A percentile compares a stretch with the other conserved stretches of the same genome.
These are phyloP conservation scores for Rhipidocladum racemiflorum DNA, from an alignment of 176 grass and related monocot genomes.

Conservation along the genomic window DNA sequence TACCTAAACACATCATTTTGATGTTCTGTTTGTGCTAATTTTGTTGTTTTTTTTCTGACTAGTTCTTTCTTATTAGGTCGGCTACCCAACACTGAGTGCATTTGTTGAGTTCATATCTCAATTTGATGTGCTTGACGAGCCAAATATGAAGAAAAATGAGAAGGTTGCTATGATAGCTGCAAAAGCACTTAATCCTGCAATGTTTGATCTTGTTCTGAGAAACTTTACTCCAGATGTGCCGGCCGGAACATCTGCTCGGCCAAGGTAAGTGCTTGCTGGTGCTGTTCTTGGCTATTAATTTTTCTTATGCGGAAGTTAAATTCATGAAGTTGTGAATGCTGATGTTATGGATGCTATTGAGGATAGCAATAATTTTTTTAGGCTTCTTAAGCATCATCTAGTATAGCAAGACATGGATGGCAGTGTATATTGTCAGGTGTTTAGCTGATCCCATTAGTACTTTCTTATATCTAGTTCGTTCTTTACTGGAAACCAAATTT, in stretches of 20 bases:
- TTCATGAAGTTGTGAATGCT: not conserved
- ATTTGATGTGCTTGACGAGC: slow-evolving; percentile 65
- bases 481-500: not conserved
- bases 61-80: slow-evolving; percentile 46
- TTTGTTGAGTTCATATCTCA: slow-evolving; percentile 86
- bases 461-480: not conserved
- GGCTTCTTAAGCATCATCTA: not conserved
- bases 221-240: slow-evolving; percentile 80
- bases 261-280: slow-evolving; percentile 48
- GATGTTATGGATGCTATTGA: not conserved
- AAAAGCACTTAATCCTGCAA: slow-evolving; percentile 64
- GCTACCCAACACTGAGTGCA: slow-evolving; percentile 72
- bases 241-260: slow-evolving; percentile 59
- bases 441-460: not conserved
- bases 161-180: slow-evolving; percentile 47
- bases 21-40: slow-evolving; percentile 10
- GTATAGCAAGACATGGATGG: not conserved
- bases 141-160: slow-evolving; percentile 52
- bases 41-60: slow-evolving; percentile 1
- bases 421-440: not conserved
- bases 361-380: not conserved
- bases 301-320: not conserved
- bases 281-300: not conserved
- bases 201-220: slow-evolving; percentile 82
- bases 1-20: not conserved